Evolutionary conservation across 345 rosid genomes (phyloP), one percentile per base, ranked within the genome.

Genomic region (Eucalyptus grandis): DNA sequence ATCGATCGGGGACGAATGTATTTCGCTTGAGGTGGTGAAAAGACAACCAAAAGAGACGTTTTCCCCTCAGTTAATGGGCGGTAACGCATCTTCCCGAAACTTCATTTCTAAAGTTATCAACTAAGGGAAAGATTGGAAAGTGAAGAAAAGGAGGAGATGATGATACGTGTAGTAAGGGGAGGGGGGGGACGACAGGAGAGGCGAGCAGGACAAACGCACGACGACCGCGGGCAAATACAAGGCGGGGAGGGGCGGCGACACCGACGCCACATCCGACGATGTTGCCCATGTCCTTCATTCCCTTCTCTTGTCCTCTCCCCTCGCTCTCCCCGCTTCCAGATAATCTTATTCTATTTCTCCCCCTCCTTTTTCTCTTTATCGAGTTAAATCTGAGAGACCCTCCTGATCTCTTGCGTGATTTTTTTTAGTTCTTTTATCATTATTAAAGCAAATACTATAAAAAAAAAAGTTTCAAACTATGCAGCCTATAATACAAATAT

Each of bases 191-290:
- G 27, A 56, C 47, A 17, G 46, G 89, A 17, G 80, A 10, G 58
- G 4, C 54, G 89, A 88, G 49, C 69, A 31, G 90, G 95, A 93
- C 94, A 93, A 93, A 82, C 94, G 83, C 91, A 89, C 83, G 85
- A 49, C 80, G 91, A 93, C 93, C 89, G 88, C 88, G 93, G 92
- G 92, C 94, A 94, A 94, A 92, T 94, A 89, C 96, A 95, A 94
- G 92, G 93, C 53, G 50, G 90, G 93, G 82, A 26, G 77, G 24
- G 95, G 94, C 95, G 93, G 94, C 95, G 93, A 91, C 94, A 69
- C 90, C 94, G 92, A 94, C 95, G 93, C 94, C 91, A 90, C 51
- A 88, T 89, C 92, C 90, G 93, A 94, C 95, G 95, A 93, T 87
- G 19, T 91, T 88, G 92, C 92, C 94, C 87, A 89, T 93, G 94